phyloP scores from a whole-genome alignment of 1,284 basidiomycete genomes.

The Ganoderma sp. region DNA sequence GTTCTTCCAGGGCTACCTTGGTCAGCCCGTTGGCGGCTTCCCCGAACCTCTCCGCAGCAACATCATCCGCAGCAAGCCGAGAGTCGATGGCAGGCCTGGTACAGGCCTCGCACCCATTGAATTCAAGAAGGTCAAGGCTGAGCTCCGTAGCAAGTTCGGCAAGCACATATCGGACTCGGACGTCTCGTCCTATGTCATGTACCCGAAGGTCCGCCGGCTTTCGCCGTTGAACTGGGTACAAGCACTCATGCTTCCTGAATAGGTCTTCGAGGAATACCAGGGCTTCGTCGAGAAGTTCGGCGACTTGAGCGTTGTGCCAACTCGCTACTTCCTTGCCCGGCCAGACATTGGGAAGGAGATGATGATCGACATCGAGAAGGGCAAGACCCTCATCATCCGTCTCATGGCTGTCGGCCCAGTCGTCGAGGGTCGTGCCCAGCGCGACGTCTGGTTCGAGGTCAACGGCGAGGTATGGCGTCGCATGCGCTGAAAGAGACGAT shows the following conservation, averaged over 20 bases:
- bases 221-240: not conserved
- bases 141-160: slow-evolving; percentile 93
- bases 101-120: slow-evolving; percentile 86
- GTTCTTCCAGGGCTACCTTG: slow-evolving; percentile 98
- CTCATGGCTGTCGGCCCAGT: slow-evolving; percentile 95
- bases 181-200: slow-evolving; percentile 96
- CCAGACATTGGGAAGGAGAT: slow-evolving; percentile 95
- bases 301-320: slow-evolving; percentile 93
- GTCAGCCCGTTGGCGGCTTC: slow-evolving; percentile 97
- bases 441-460: slow-evolving; percentile 99
- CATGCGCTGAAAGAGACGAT: not conserved
- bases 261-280: slow-evolving; percentile 98
- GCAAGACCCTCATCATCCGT: slow-evolving; percentile 96
- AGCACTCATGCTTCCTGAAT: slow-evolving; percentile 10
- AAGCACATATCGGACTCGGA: slow-evolving; percentile 93
- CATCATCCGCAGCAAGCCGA: slow-evolving; percentile 92
- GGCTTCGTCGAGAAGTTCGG: slow-evolving; percentile 95
- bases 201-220: slow-evolving; percentile 73
- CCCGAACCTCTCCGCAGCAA: slow-evolving; percentile 93
- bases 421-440: slow-evolving; percentile 87
- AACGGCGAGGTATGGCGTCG: slow-evolving; percentile 81
- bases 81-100: slow-evolving; percentile 94
- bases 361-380: slow-evolving; percentile 96
- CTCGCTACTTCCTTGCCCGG: slow-evolving; percentile 95
- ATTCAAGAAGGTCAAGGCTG: slow-evolving; percentile 95